Evolutionary conservation across 805 yeast genomes (phyloP).

Genomic region (Wickerhamomyces chambardii): DNA sequence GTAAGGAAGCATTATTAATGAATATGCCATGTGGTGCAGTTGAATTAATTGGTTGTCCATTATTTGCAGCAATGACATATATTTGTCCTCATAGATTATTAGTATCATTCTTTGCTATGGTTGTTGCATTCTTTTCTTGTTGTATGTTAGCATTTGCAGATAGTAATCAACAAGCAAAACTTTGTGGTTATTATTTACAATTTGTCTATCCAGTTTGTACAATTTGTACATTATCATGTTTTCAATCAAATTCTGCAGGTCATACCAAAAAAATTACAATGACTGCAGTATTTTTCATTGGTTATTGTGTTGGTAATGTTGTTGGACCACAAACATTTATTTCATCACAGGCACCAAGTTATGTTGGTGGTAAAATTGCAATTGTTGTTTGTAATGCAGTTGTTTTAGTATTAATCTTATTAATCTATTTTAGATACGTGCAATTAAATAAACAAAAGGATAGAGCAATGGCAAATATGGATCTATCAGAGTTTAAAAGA

Average conservation of each 20-base stretch:
- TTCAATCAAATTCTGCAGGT: slow-evolving; percentile 50
- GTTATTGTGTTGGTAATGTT: slow-evolving; percentile 56
- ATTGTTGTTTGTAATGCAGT: slow-evolving; percentile 39
- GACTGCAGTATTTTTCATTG: slow-evolving; percentile 47
- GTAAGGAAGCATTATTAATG: slow-evolving; percentile 25
- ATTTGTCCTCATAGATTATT: slow-evolving; percentile 6
- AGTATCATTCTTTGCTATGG: slow-evolving; percentile 18
- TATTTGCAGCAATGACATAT: slow-evolving; percentile 28
- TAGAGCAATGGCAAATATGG: slow-evolving; percentile 9
- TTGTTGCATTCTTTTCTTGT: slow-evolving; percentile 16
- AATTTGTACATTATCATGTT: slow-evolving; percentile 21
- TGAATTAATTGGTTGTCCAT: slow-evolving; percentile 23
- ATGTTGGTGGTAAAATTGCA: slow-evolving; percentile 43
- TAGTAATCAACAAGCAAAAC: slow-evolving; percentile 2
- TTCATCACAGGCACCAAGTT: slow-evolving; percentile 42
- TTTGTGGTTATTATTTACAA: slow-evolving; percentile 3
- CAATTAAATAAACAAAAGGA: slow-evolving; percentile 29
- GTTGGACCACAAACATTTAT: slow-evolving; percentile 66
- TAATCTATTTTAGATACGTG: slow-evolving; percentile 18
- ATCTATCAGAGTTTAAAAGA: slow-evolving; percentile 8
- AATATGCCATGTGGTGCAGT: slow-evolving; percentile 31
- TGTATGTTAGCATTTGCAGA: slow-evolving; percentile 22
- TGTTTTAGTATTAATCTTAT: slow-evolving; percentile 27
- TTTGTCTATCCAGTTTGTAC: slow-evolving; percentile 19
- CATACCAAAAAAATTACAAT: slow-evolving; percentile 57